Conservation (phyloP, 352 stramenopile genomes). For the Pythium coloratum region DNA sequence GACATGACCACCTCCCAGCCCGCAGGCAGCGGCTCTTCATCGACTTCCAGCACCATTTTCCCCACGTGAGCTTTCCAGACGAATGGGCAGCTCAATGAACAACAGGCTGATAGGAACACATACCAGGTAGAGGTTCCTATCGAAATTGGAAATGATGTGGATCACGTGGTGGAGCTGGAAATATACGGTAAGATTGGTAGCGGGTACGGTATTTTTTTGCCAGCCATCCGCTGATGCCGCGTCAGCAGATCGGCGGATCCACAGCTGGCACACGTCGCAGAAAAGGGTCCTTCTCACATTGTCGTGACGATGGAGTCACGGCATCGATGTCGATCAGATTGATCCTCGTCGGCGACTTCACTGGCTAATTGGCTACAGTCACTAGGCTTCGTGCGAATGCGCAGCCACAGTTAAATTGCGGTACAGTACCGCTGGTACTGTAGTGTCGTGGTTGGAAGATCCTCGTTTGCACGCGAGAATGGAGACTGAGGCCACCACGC, state of each 20-base stretch:
- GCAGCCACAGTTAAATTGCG: too few relatives aligned
- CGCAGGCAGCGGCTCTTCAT: slow-evolving; percentile 56
- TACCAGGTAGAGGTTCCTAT: background rate
- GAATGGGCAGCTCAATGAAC: background rate
- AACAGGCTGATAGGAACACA: background rate
- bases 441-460: too few relatives aligned
- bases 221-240: background rate
- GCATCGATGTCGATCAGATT: background rate
- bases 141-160: background rate
- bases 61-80: background rate
- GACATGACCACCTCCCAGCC: slow-evolving; percentile 83
- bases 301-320: slow-evolving; percentile 2
- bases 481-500: too few relatives aligned
- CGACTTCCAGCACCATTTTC: slow-evolving; percentile 48
- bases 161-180: background rate
- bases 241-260: background rate
- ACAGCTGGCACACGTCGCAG: slow-evolving; percentile 1
- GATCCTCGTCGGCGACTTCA: background rate
- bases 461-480: too few relatives aligned
- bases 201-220: background rate
- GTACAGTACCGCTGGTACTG: too few relatives aligned
- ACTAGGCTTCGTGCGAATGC: background rate
- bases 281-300: background rate
- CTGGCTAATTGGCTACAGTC: slow-evolving; percentile 3
- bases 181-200: background rate